These are phyloP conservation scores for Echeveria elegans DNA, from an alignment of 164 flowering plant species.

Conservation along the genomic window DNA sequence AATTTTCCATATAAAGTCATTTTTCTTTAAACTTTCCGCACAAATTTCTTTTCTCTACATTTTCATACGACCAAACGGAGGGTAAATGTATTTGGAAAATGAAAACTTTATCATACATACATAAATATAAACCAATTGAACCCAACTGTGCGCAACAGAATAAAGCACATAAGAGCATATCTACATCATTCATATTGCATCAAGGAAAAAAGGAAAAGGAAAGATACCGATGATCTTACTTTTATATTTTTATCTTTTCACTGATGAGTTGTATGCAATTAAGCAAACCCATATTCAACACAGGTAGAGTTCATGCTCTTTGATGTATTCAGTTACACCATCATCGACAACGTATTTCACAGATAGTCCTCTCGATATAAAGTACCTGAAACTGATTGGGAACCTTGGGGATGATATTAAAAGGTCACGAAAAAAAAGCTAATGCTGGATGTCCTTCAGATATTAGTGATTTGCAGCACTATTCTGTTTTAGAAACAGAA, in stretches of 20 bases:
- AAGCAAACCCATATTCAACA: constrained; percentile 5
- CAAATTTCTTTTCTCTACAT: no score
- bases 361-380: constrained; percentile 61
- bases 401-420: no score
- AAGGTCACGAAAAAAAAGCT: no score
- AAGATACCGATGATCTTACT: background rate
- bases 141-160: background rate
- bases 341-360: constrained; percentile 62
- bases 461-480: no score
- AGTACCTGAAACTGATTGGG: constrained; percentile 41
- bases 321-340: constrained; percentile 63
- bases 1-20: no score
- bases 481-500: no score
- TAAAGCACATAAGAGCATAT: no score
- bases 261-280: background rate
- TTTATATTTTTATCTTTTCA: background rate
- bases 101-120: background rate
- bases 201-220: background rate
- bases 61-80: no score
- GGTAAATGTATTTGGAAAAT: background rate
- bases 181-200: background rate
- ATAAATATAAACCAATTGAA: background rate
- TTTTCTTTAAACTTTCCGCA: no score
- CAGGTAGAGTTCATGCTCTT: constrained; percentile 36
- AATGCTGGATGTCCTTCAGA: no score